These are phyloP conservation scores for Salix suchowensis DNA, from an alignment of 345 rosid species.

Conservation along the genomic window DNA sequence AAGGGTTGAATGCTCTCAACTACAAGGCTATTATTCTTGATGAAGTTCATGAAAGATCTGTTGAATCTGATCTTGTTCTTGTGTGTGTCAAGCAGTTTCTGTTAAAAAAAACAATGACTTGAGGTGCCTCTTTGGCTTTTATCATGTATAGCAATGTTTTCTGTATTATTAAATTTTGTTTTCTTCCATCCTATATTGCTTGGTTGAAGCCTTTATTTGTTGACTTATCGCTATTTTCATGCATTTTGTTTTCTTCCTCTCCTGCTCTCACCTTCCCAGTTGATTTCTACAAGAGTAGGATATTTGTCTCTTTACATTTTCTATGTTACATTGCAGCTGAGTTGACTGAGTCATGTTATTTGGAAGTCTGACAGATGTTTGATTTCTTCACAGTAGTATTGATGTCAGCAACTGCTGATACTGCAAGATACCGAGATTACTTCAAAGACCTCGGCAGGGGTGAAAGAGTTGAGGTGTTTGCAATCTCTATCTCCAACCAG, in stretches of 20 bases:
- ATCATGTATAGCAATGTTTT: not conserved
- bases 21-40: constrained; percentile 92
- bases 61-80: constrained; percentile 91
- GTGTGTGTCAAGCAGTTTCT: constrained; percentile 87
- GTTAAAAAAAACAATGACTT: constrained; percentile 51
- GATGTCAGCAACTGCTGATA: constrained; percentile 99
- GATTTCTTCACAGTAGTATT: constrained; percentile 62
- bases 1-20: constrained; percentile 69
- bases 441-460: constrained; percentile 82
- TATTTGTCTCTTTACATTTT: not conserved
- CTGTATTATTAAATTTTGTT: not conserved
- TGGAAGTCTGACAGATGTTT: constrained; percentile 4
- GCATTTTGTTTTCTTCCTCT: not conserved
- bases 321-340: not conserved
- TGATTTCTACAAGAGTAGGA: not conserved
- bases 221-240: not conserved
- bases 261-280: not conserved
- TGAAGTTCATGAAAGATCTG: constrained; percentile 97
- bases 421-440: constrained; percentile 70
- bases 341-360: not conserved
- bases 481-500: constrained; percentile 62
- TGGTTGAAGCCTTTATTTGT: not conserved
- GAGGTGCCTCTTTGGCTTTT: constrained; percentile 44
- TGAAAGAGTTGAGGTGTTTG: constrained; percentile 90
- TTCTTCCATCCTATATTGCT: not conserved